Base-by-base conservation (phyloP, 768 basidiomycete genomes). In the Serendipita sp. region DNA sequence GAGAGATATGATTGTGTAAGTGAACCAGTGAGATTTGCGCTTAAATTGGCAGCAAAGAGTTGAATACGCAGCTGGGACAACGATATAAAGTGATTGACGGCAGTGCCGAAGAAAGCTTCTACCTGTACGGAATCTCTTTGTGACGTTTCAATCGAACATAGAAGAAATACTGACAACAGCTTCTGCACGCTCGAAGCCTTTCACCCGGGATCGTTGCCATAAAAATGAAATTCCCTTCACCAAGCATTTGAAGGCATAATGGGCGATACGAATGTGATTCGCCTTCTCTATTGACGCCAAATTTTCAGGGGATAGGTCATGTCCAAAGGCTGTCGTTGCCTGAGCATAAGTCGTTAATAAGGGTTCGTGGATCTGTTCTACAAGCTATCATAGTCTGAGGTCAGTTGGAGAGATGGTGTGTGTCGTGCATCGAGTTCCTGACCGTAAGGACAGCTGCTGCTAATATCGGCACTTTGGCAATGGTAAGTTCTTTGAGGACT, bases 181-280 rank as follows among this genome's bases (percentile, higher is more conserved):
- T 67, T 76, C 74, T 64, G 81, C 78, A 18, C 74, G 73, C 23
- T 75, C 70, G 36, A 75, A 69, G 64, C 80, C 79, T 60, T 79
- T 77, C 55, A 75, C 74, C 1, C 74, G 69, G 48, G 76, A 48
- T 36, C 75, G 76, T 8, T 75, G 74, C 86, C 88, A 92, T 11
- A 85, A 71, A 88, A 88, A 93, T 34, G 80, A 67, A 8, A 81
- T 79, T 72, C 88, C 78, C 69, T 85, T 90, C 11, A 78, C 74
- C 48, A 93, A 74, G 68, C 81, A 83, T 72, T 94, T 92, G 76
- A 85, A 89, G 2, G 83, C 74, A 16, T 91, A 73, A 70, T 91
- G 85, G 2, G 81, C 81, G 15, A 88, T 67, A 68, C 74, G 75
- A 44, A 88, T 70, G 62, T 77, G 79, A 64, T 82, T 70, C 43